phyloP scores from a whole-genome alignment of 352 stramenopile species.

The Phytophthora europaea region DNA sequence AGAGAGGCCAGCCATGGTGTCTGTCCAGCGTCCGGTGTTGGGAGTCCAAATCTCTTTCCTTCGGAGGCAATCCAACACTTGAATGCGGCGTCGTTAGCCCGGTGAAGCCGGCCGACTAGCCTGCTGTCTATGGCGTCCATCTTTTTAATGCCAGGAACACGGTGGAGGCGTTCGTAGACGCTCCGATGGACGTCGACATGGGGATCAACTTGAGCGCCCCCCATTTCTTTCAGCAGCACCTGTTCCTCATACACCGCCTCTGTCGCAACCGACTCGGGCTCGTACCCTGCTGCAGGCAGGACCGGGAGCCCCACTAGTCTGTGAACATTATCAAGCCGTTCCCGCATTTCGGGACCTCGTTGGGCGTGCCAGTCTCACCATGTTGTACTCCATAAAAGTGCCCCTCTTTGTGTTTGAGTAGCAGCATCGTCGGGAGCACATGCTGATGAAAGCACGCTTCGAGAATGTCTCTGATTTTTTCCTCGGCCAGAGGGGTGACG shows the following conservation, averaged over 20 bases:
- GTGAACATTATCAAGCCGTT: neutral
- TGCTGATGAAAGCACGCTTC: constrained; percentile 3
- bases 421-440: neutral
- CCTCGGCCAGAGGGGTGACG: neutral
- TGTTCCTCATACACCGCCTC: neutral
- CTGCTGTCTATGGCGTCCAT: neutral
- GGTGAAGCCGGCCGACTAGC: neutral
- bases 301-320: too few species aligned
- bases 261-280: neutral
- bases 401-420: neutral
- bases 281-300: neutral
- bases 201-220: neutral
- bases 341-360: neutral
- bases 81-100: neutral
- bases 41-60: neutral
- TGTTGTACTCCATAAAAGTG: neutral
- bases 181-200: neutral
- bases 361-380: neutral
- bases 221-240: neutral
- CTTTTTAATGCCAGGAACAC: neutral
- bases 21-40: neutral
- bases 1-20: neutral
- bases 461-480: neutral
- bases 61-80: neutral
- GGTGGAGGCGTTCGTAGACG: neutral